Percentiles rank a stretch among this genome's conserved stretches.
Conservation (phyloP, 169 alveolate genomes). For the Babesia caballi region DNA sequence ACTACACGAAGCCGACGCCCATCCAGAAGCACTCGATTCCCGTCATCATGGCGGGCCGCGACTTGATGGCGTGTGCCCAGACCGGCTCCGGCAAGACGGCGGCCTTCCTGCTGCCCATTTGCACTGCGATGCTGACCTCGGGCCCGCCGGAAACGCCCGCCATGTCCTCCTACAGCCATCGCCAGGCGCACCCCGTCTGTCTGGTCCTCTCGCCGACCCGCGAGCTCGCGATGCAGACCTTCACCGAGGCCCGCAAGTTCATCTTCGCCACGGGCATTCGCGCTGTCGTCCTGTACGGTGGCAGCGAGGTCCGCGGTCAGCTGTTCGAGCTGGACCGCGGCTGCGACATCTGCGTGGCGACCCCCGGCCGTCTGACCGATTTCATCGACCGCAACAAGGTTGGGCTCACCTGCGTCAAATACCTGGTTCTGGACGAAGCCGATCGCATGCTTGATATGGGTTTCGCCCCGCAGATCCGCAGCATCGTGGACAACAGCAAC, state of each 20-base stretch:
- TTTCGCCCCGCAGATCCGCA: conserved; percentile 88
- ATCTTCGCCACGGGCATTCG: conserved; percentile 89
- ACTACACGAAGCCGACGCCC: conserved; percentile 91
- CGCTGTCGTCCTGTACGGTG: conserved; percentile 90
- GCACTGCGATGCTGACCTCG: conserved; percentile 83
- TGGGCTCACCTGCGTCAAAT: conserved; percentile 74
- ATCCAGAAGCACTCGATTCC: conserved; percentile 95
- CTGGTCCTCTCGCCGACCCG: conserved; percentile 71
- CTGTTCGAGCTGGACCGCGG: conserved; percentile 89
- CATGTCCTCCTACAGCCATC: conserved; percentile 35
- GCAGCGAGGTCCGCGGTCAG: conserved; percentile 86
- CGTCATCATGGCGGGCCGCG: conserved; percentile 87
- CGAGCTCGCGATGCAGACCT: conserved; percentile 78
- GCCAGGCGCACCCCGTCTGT: conserved; percentile 72
- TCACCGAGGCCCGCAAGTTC: conserved; percentile 87
- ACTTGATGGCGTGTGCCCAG: conserved; percentile 95
- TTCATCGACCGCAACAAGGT: conserved; percentile 81
- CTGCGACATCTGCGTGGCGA: conserved; percentile 93
- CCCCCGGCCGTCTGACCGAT: conserved; percentile 95
- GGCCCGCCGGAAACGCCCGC: conserved; percentile 79
- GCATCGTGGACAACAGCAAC: conserved; percentile 77
- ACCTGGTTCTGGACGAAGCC: conserved; percentile 92
- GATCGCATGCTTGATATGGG: conserved; percentile 95
- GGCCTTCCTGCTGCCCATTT: conserved; percentile 94
- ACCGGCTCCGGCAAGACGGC: conserved; percentile 99